Base-by-base conservation (phyloP, 305 asterid species). In the Fraxinus nigra region DNA sequence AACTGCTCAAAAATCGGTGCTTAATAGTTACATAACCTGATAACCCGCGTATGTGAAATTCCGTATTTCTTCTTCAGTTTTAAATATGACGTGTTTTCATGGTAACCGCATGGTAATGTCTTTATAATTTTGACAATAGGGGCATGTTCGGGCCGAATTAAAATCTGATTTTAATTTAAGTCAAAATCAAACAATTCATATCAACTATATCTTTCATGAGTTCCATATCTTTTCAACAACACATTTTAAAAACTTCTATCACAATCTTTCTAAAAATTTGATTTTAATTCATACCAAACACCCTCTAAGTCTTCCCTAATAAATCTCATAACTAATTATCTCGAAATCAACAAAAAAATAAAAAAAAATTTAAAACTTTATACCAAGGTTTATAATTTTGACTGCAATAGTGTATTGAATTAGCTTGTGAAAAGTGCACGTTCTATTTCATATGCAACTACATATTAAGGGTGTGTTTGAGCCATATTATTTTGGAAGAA, bases 381-480 rank as follows among this genome's bases (percentile, higher is more conserved):
- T 18, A 7, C 7, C 6, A 5, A 56, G 10, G 4, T 5, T 18
- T 5, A 2, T 56, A 56, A 56, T 56, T 26, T 56, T 56, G 28
- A 56, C 4, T 1, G 11, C 28, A 18, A 56, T 56, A 38, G 0
- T 54, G 46, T 8, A 38, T 38, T 38, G 30, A 61, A 61, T 61
- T 54, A 16, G 70, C 7, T 63, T 8, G 72, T 63, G 72, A 24
- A 63, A 24, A 10, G 73, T 24, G 73, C 73, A 65, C 73, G 73
- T 65, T 65, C 18, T 24, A 24, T 24, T 77, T 82, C 88, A 82
- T 82, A 73, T 80, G 84, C 75, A 73, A 83, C 79, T 81, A 79
- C 72, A 82, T 37, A 8, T 79, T 24, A 24, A 24, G 26, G 26
- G 26, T 24, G 26, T 24, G 26, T 24, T 24, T 24, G 26, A 24